These are phyloP conservation scores for Infundibulicybe gibba DNA, from an alignment of 768 basidiomycete species.

Conservation along the genomic window DNA sequence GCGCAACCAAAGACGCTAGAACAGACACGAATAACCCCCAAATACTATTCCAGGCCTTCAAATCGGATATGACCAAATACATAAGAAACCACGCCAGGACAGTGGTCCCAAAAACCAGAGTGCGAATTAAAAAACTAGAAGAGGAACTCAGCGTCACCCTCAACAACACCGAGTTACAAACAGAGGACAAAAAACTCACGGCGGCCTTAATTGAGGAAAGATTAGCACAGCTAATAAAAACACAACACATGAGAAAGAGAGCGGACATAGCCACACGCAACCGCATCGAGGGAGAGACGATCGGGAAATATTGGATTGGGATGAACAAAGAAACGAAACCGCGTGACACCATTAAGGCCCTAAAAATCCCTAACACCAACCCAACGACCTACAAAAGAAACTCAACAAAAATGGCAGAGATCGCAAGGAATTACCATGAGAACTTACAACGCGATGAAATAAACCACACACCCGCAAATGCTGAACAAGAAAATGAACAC, in stretches of 20 bases:
- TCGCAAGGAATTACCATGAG: conserved; percentile 4
- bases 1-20: conserved; percentile 5
- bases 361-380: not conserved
- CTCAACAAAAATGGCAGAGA: conserved; percentile 2
- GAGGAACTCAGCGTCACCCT: not conserved
- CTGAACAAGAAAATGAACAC: not conserved
- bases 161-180: not conserved
- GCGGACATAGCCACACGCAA: conserved; percentile 1
- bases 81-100: conserved; percentile 7
- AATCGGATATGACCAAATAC: too few species aligned
- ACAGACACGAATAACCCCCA: not conserved
- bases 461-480: not conserved
- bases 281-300: conserved; percentile 7
- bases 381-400: not conserved
- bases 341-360: conserved; percentile 8
- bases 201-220: not conserved
- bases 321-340: conserved; percentile 7
- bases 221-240: conserved; percentile 2
- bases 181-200: not conserved
- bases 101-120: not conserved
- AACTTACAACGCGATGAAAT: not conserved
- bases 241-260: conserved; percentile 3
- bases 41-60: too few species aligned
- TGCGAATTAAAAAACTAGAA: conserved; percentile 4
- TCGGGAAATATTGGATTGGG: conserved; percentile 5